These are phyloP conservation scores for Begonia fuchsioides DNA, from an alignment of 306 rosid genomes.

Conservation along the genomic window DNA sequence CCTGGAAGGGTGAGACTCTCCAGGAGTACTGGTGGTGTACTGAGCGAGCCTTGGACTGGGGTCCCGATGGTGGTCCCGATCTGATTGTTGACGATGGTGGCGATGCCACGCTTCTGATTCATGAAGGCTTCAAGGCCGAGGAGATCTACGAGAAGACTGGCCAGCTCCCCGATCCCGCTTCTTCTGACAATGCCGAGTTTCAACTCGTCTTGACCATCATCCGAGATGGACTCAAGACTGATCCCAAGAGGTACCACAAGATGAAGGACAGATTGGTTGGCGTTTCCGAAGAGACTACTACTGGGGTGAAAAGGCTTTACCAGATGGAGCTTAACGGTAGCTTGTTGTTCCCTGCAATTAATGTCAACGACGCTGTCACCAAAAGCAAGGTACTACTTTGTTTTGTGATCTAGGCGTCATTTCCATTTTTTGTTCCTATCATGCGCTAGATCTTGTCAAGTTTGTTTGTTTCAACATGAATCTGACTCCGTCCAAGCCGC, in stretches of 20 bases:
- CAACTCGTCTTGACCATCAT: constrained; percentile 47
- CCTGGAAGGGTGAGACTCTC: constrained; percentile 68
- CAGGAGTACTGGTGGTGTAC: constrained; percentile 83
- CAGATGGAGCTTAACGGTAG: constrained; percentile 63
- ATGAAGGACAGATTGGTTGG: constrained; percentile 58
- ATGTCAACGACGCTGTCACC: constrained; percentile 69
- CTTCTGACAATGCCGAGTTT: constrained; percentile 50
- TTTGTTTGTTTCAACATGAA: neutral
- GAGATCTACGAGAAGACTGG: constrained; percentile 32
- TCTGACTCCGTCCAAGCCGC: neutral
- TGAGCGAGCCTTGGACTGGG: constrained; percentile 64
- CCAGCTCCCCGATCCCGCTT: constrained; percentile 26
- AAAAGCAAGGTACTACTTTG: constrained; percentile 49
- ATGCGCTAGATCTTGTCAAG: constrained; percentile 1
- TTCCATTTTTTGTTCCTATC: neutral
- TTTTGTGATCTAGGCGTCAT: neutral
- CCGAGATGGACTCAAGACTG: constrained; percentile 39
- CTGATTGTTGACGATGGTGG: constrained; percentile 71
- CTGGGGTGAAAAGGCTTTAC: constrained; percentile 68
- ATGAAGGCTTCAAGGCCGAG: constrained; percentile 62
- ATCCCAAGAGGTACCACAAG: constrained; percentile 48
- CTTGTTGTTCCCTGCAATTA: constrained; percentile 62
- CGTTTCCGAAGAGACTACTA: constrained; percentile 69
- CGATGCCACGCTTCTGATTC: constrained; percentile 43
- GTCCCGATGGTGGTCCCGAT: constrained; percentile 51